phyloP scores from a whole-genome alignment of 768 basidiomycete species.

The Tulasnella calospora region DNA sequence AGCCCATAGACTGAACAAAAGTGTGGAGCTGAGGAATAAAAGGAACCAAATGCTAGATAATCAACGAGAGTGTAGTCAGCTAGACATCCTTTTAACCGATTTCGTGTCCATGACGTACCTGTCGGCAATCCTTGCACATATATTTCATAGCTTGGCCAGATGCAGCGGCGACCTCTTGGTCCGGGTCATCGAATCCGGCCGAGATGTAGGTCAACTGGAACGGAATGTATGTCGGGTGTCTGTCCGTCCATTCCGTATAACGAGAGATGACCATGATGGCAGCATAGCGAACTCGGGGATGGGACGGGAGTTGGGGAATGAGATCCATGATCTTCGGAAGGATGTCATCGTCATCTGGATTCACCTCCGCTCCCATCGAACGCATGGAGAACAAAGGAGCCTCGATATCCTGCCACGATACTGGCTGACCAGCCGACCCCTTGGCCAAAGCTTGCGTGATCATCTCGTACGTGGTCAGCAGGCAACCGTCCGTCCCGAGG shows the following conservation, averaged over 20 bases:
- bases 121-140: slow-evolving; percentile 93
- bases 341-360: slow-evolving; percentile 70
- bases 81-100: not conserved
- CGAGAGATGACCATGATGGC: slow-evolving; percentile 90
- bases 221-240: slow-evolving; percentile 79
- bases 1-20: slow-evolving; percentile 75
- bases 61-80: slow-evolving; percentile 3
- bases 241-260: slow-evolving; percentile 94
- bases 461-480: slow-evolving; percentile 73
- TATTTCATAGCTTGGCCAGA: slow-evolving; percentile 95
- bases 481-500: slow-evolving; percentile 78
- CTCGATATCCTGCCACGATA: slow-evolving; percentile 94
- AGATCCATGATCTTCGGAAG: slow-evolving; percentile 97
- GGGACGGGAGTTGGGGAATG: slow-evolving; percentile 79
- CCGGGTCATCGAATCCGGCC: slow-evolving; percentile 75
- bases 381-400: slow-evolving; percentile 96
- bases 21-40: slow-evolving; percentile 88
- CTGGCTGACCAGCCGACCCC: slow-evolving; percentile 34
- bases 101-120: slow-evolving; percentile 44
- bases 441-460: slow-evolving; percentile 69
- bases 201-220: slow-evolving; percentile 88
- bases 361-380: slow-evolving; percentile 94
- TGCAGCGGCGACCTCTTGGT: slow-evolving; percentile 81
- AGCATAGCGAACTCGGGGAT: slow-evolving; percentile 91
- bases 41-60: slow-evolving; percentile 72